These are phyloP conservation scores for Amaranthus hypochondriacus DNA, from an alignment of 148 eudicot species.

Conservation along the genomic window DNA sequence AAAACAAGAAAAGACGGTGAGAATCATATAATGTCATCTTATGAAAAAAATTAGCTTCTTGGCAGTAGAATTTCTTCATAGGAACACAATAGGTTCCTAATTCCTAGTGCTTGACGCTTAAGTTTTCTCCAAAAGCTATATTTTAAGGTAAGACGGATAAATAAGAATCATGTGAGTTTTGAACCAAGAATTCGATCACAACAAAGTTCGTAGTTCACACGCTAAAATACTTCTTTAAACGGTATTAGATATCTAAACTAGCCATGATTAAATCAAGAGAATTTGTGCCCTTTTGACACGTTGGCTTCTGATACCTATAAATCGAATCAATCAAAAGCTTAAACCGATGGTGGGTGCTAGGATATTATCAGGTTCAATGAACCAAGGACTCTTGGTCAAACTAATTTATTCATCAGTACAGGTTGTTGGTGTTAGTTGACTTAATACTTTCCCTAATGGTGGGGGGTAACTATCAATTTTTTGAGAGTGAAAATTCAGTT, in stretches of 20 bases:
- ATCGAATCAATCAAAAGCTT: too few relatives aligned
- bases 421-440: constrained; percentile 13
- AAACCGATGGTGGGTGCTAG: too few relatives aligned
- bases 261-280: too few relatives aligned
- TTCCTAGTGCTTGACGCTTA: background rate
- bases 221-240: too few relatives aligned
- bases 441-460: constrained; percentile 1
- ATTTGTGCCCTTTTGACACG: too few relatives aligned
- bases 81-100: background rate
- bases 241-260: too few relatives aligned
- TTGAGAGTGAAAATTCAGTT: constrained; percentile 11
- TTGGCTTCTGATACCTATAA: too few relatives aligned
- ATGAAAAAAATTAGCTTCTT: background rate
- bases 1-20: background rate
- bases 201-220: too few relatives aligned
- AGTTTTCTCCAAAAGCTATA: background rate
- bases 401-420: constrained; percentile 3
- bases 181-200: too few relatives aligned
- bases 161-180: too few relatives aligned
- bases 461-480: background rate
- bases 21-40: background rate
- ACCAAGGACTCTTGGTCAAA: constrained; percentile 16
- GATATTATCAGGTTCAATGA: background rate
- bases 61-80: background rate
- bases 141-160: too few relatives aligned